Percentiles rank a stretch among this genome's conserved stretches.
These are phyloP conservation scores for Syzygium syzygioides DNA, from an alignment of 441 rosid species.

Conservation along the genomic window DNA sequence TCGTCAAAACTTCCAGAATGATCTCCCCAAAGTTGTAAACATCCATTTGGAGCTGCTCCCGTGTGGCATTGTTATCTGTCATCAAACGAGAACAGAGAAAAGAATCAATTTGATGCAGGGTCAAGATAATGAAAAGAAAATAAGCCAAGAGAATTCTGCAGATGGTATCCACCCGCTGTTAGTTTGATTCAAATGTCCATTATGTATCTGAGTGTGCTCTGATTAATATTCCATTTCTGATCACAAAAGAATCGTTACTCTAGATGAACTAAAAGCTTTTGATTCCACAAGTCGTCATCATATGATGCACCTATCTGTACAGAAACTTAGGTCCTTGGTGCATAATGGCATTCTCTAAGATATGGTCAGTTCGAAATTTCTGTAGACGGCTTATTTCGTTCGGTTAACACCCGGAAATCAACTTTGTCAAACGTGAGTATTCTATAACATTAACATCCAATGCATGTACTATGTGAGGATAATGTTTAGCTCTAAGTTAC, in stretches of 20 bases:
- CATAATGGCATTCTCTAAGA: neutral
- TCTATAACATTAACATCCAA: neutral
- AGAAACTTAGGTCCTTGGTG: neutral
- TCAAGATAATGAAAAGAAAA: neutral
- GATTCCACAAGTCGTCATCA: neutral
- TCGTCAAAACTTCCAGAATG: conserved; percentile 54
- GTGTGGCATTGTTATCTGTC: conserved; percentile 11
- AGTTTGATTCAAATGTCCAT: neutral
- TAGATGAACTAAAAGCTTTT: neutral
- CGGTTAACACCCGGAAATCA: neutral
- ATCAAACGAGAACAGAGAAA: neutral
- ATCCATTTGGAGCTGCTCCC: conserved; percentile 49
- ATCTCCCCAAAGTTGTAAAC: conserved; percentile 75
- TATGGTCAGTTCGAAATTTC: neutral
- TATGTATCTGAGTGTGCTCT: neutral
- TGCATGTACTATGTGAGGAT: neutral
- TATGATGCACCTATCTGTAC: neutral
- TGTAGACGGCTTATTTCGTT: neutral
- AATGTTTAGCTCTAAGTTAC: conserved; percentile 22
- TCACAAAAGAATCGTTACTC: neutral
- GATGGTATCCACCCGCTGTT: neutral
- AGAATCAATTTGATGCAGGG: neutral
- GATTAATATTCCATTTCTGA: neutral
- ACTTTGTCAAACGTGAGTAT: neutral
- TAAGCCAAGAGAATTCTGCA: neutral